These are phyloP conservation scores for Aspergillus bertholletiae DNA, from an alignment of 495 filamentous ascomycete genomes.

Conservation along the genomic window DNA sequence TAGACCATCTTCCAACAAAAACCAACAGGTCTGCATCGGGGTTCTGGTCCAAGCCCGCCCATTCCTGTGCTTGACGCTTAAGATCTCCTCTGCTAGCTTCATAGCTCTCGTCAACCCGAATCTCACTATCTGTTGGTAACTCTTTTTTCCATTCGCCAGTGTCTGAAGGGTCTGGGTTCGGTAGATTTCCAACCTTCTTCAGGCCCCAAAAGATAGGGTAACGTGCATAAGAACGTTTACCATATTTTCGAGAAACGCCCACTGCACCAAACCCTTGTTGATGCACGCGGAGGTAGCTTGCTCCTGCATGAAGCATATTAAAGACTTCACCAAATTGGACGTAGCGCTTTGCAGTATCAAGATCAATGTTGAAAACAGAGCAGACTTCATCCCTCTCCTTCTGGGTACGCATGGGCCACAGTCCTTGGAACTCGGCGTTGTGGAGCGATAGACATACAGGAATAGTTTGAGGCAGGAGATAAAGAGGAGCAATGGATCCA, in stretches of 20 bases:
- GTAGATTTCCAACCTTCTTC: slow-evolving; percentile 64
- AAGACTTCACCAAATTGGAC: slow-evolving; percentile 65
- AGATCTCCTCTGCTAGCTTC: slow-evolving; percentile 56
- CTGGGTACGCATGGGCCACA: slow-evolving; percentile 70
- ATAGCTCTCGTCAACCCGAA: slow-evolving; percentile 53
- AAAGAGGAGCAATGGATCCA: slow-evolving; percentile 67
- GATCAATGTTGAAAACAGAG: slow-evolving; percentile 62
- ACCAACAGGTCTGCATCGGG: slow-evolving; percentile 70
- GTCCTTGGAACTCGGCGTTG: slow-evolving; percentile 71
- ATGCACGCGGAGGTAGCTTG: slow-evolving; percentile 70
- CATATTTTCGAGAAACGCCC: slow-evolving; percentile 72
- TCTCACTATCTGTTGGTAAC: slow-evolving; percentile 46
- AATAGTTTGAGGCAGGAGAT: slow-evolving; percentile 60
- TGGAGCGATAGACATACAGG: slow-evolving; percentile 52
- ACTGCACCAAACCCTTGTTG: slow-evolving; percentile 75
- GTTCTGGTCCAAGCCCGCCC: slow-evolving; percentile 65
- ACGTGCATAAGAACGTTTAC: slow-evolving; percentile 68
- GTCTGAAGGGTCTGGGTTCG: slow-evolving; percentile 74
- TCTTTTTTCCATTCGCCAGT: slow-evolving; percentile 64
- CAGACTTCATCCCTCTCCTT: slow-evolving; percentile 67
- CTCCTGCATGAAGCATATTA: slow-evolving; percentile 69
- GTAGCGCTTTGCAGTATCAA: slow-evolving; percentile 39
- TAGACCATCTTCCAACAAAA: slow-evolving; percentile 76
- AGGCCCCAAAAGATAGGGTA: slow-evolving; percentile 80
- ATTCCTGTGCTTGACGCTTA: slow-evolving; percentile 69